Percentiles rank a stretch among this genome's conserved stretches.
phyloP scores from a whole-genome alignment of 1,284 basidiomycete species.

The Puccinia novopanici region DNA sequence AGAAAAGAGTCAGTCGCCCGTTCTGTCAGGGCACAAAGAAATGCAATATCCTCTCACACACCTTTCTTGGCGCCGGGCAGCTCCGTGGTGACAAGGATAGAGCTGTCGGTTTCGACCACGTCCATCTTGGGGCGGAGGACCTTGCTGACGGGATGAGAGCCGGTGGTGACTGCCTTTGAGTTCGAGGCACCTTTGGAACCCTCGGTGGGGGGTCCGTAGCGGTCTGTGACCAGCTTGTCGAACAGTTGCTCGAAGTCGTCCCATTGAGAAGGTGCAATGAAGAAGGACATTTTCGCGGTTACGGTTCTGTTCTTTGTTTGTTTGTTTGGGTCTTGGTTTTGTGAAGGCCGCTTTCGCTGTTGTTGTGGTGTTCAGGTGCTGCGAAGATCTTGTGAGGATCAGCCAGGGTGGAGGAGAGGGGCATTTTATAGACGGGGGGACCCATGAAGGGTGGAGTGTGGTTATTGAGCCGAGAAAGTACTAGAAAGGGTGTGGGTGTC shows the following conservation, averaged over 20 bases:
- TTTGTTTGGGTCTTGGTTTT: no score
- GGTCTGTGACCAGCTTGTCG: slow-evolving; percentile 46
- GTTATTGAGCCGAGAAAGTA: no score
- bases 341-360: no score
- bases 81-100: slow-evolving; percentile 30
- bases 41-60: background rate
- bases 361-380: no score
- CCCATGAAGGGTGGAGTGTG: no score
- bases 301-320: no score
- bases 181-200: background rate
- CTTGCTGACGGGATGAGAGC: slow-evolving; percentile 20
- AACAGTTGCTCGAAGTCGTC: slow-evolving; percentile 45
- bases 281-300: slow-evolving; percentile 45
- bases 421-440: no score
- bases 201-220: slow-evolving; percentile 34
- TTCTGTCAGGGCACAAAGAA: no score
- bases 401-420: no score
- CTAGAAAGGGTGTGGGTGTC: no score
- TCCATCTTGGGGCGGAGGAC: slow-evolving; percentile 36
- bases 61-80: slow-evolving; percentile 46
- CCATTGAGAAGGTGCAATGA: slow-evolving; percentile 37
- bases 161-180: slow-evolving; percentile 11
- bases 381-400: no score
- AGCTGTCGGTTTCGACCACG: slow-evolving; percentile 35
- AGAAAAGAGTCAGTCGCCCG: no score